Percentiles rank a stretch among this genome's conserved stretches.
Conservation (phyloP, 2,329 filamentous ascomycete species). For the Colletotrichum sansevieriae region DNA sequence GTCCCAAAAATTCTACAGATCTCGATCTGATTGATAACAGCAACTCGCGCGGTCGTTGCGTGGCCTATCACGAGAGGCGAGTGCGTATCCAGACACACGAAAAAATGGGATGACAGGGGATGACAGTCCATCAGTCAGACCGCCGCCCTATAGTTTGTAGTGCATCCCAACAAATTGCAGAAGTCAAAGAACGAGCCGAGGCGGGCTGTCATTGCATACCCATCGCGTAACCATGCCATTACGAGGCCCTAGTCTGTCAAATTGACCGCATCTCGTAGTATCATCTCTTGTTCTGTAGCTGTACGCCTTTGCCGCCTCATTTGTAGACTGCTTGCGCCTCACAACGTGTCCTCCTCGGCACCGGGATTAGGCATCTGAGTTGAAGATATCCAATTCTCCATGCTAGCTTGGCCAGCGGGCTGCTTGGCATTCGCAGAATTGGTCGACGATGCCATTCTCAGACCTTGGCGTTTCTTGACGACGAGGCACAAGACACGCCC, state of each 20-base stretch:
- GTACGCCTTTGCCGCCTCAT: neutral
- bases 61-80: conserved; percentile 12
- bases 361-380: conserved; percentile 73
- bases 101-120: conserved; percentile 27
- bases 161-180: conserved; percentile 26
- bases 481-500: conserved; percentile 92
- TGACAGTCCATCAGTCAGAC: conserved; percentile 21
- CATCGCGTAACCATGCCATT: conserved; percentile 21
- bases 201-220: conserved; percentile 19
- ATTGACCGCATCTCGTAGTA: conserved; percentile 10
- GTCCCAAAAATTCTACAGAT: neutral
- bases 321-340: conserved; percentile 4
- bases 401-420: conserved; percentile 73
- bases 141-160: neutral
- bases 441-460: conserved; percentile 48
- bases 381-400: conserved; percentile 88
- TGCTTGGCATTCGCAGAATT: conserved; percentile 56
- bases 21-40: conserved; percentile 27
- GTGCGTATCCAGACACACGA: conserved; percentile 27
- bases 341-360: conserved; percentile 47
- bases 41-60: conserved; percentile 24
- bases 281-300: conserved; percentile 9
- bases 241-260: neutral
- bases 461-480: conserved; percentile 78
- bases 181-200: conserved; percentile 3